These are phyloP conservation scores for Haplosporangium sp. DNA, from an alignment of 371 early-diverging fungal genomes.

Conservation along the genomic window DNA sequence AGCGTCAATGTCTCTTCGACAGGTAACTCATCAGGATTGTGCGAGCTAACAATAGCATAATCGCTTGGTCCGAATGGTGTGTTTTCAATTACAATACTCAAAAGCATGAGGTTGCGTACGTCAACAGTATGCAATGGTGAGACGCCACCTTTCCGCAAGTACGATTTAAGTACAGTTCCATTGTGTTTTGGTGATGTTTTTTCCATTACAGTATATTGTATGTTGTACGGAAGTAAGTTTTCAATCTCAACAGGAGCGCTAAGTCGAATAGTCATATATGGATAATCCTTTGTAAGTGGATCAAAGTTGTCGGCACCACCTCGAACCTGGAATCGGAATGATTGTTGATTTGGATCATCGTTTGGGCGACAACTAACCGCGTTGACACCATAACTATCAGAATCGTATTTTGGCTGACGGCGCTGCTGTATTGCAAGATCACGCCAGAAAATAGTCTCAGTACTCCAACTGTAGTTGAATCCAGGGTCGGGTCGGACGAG, in stretches of 20 bases:
- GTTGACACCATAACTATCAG: conserved; percentile 36
- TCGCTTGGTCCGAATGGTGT: conserved; percentile 82
- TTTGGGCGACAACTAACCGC: conserved; percentile 64
- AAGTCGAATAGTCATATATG: conserved; percentile 85
- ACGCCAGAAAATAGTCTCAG: conserved; percentile 76
- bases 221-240: conserved; percentile 92
- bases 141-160: conserved; percentile 76
- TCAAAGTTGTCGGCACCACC: conserved; percentile 65
- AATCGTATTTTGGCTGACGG: conserved; percentile 34
- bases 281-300: conserved; percentile 76
- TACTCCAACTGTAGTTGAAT: conserved; percentile 87
- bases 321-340: conserved; percentile 82
- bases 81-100: conserved; percentile 83
- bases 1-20: conserved; percentile 79
- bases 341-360: conserved; percentile 65
- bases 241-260: conserved; percentile 95
- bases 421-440: conserved; percentile 43
- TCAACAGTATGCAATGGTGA: conserved; percentile 89
- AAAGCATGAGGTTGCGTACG: conserved; percentile 82
- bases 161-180: conserved; percentile 64
- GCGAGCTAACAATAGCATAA: conserved; percentile 87
- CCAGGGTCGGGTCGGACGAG: conserved; percentile 87
- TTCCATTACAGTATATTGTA: conserved; percentile 81
- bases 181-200: conserved; percentile 74
- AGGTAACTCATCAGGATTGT: conserved; percentile 75